These are phyloP conservation scores for Leccinum fuscescens DNA, from an alignment of 1,284 basidiomycete species.

Conservation along the genomic window DNA sequence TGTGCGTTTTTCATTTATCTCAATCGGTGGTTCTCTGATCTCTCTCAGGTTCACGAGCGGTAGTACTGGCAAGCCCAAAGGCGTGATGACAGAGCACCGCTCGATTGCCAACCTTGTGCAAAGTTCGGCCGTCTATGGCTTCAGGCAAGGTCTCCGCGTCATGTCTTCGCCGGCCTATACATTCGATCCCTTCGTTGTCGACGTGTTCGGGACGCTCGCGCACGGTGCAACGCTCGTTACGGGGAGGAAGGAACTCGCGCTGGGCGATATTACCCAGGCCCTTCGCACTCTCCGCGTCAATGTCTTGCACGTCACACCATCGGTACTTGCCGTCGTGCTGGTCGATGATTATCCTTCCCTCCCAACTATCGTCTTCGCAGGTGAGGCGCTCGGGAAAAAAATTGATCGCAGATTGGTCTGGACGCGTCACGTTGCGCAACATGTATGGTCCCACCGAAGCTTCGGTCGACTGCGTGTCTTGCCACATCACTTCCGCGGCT, in stretches of 20 bases:
- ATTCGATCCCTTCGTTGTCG: no score
- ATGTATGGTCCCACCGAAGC: constrained; percentile 38
- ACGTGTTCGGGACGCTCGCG: no score
- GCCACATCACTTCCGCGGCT: constrained; percentile 22
- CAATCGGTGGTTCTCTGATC: not conserved
- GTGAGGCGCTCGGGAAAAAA: constrained; percentile 32
- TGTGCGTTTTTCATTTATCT: constrained; percentile 15
- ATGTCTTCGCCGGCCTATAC: constrained; percentile 9
- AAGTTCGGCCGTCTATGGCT: constrained; percentile 26
- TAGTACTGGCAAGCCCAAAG: constrained; percentile 29
- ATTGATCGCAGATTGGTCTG: constrained; percentile 30
- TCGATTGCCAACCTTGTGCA: constrained; percentile 34
- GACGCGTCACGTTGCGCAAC: constrained; percentile 29
- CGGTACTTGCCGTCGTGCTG: constrained; percentile 29
- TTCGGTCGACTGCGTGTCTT: constrained; percentile 32
- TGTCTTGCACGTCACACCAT: constrained; percentile 29
- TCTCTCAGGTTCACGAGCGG: constrained; percentile 27
- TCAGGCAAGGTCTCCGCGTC: constrained; percentile 23
- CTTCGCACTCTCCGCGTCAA: no score
- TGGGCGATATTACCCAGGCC: no score
- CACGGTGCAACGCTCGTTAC: no score
- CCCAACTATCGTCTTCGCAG: constrained; percentile 28
- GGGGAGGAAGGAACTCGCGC: no score
- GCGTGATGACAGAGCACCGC: constrained; percentile 34
- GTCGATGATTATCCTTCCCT: constrained; percentile 27